Base-by-base conservation (phyloP, 1,284 basidiomycete species). In the Trametes pubescens region DNA sequence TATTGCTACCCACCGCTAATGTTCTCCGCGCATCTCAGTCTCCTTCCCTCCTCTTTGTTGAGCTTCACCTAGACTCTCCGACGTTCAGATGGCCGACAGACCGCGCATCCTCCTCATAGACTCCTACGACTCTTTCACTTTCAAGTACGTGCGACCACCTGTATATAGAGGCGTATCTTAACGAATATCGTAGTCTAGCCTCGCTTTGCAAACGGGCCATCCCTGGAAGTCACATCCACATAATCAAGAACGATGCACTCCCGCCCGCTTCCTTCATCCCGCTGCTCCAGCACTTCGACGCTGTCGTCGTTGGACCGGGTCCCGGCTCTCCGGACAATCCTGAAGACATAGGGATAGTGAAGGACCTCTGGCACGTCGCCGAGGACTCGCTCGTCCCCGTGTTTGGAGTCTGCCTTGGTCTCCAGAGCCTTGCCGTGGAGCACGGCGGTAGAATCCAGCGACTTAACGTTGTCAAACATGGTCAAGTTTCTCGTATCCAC, bases 331-430 rank as follows among this genome's bases (percentile, higher is more conserved):
- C 93, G 0, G 80, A 86, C 46, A 80, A 84, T 40, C 72, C 80
- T 8, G 69, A 75, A 37, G 92, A 94, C 65, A 82, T 93, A 55
- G 91, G 91, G 14, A 73, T 92, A 46, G 82, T 92, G 57, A 83
- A 79, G 58, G 78, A 88, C 65, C 75, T 94, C 4, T 93, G 92
- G 89, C 84, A 81, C 47, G 71, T 92, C 24, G 68, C 81, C 10
- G 81, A 84, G 18, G 72, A 77, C 9, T 70, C 82, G 37, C 62
- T 92, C 35, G 70, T 92, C 1, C 94, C 94, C 1, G 84, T 94
- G 47, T 91, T 96, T 65, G 94, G 94, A 2, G 90, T 99, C 4
- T 99, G 96, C 73, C 84, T 99, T 13, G 97, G 97, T 0, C 86
- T 96, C 59, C 97, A 99, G 76, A 96, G 95, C 63, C 84, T 99